Percentiles rank a stretch among this genome's conserved stretches.
phyloP scores from a whole-genome alignment of 306 rosid genomes.

The Casuarina glauca region DNA sequence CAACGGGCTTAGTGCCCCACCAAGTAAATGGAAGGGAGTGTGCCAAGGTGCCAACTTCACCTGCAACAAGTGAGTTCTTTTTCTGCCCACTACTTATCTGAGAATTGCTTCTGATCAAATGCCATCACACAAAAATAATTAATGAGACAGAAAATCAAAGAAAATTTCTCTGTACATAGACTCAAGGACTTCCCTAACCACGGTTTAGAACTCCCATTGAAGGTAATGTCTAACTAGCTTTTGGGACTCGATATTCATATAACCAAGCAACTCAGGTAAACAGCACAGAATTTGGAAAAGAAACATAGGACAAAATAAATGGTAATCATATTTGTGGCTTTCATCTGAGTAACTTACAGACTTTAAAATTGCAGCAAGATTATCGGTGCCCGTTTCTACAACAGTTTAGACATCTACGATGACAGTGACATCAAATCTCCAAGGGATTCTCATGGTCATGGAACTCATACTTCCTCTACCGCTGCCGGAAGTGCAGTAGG shows the following conservation, averaged over 20 bases:
- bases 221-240: no score
- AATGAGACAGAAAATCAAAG: neutral
- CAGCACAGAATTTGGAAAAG: neutral
- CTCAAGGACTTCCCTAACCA: neutral
- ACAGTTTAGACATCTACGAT: neutral
- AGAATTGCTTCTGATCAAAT: neutral
- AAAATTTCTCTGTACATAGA: neutral
- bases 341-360: neutral
- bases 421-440: slow-evolving; percentile 34
- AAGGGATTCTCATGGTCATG: slow-evolving; percentile 36
- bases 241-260: no score
- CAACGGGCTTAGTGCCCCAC: slow-evolving; percentile 26
- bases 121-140: neutral
- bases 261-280: neutral
- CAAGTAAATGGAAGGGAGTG: slow-evolving; percentile 40
- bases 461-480: slow-evolving; percentile 36
- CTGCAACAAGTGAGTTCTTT: slow-evolving; percentile 42
- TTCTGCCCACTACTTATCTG: neutral
- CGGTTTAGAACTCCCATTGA: no score
- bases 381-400: slow-evolving; percentile 37
- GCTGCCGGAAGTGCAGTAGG: slow-evolving; percentile 39
- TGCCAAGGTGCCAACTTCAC: slow-evolving; percentile 37
- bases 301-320: no score
- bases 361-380: slow-evolving; percentile 26
- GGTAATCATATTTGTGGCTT: neutral